Evolutionary conservation across 805 yeast genomes (phyloP), one percentile per base, ranked within the genome.

Genomic region (Candida methanosorbosa): DNA sequence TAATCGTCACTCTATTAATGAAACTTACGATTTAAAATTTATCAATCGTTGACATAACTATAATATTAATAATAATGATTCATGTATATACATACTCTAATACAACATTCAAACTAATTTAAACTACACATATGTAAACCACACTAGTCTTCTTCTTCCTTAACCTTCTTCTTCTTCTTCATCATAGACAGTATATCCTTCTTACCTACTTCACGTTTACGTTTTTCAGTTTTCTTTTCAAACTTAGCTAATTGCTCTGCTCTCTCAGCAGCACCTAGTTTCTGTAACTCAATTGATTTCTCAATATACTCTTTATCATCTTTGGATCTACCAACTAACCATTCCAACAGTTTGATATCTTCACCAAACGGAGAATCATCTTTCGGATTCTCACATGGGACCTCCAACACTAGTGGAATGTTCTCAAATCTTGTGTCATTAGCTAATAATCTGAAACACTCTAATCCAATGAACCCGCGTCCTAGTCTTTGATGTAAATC

Each of bases 401-500:
- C 88, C 50, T 92, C 98, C 38, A 92, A 64, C 16, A 92, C 68
- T 24, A 88, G 71, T 4, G 97, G 97, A 1, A 90, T 68, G 7
- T 66, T 66, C 33, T 70, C 61, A 18, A 90, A 63, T 34, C 76
- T 66, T 1, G 65, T 57, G 36, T 73, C 74, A 55, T 87, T 86
- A 43, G 94, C 85, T 34, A 90, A 59, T 18, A 77, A 59, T 44
- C 95, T 64, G 56, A 92, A 92, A 12, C 80, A 75, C 45, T 90
- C 95, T 30, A 92, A 63, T 0, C 96, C 95, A 30, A 92, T 51
- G 49, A 84, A 92, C 0, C 98, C 98, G 44, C 74, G 66, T 1
- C 98, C 98, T 26, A 92, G 59, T 39, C 78, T 75, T 53, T 92
- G 95, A 54, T 92, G 98, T 36, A 90, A 69, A 56, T 92, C 98